phyloP scores from a whole-genome alignment of 768 basidiomycete species.

The Boletus subparvulus region DNA sequence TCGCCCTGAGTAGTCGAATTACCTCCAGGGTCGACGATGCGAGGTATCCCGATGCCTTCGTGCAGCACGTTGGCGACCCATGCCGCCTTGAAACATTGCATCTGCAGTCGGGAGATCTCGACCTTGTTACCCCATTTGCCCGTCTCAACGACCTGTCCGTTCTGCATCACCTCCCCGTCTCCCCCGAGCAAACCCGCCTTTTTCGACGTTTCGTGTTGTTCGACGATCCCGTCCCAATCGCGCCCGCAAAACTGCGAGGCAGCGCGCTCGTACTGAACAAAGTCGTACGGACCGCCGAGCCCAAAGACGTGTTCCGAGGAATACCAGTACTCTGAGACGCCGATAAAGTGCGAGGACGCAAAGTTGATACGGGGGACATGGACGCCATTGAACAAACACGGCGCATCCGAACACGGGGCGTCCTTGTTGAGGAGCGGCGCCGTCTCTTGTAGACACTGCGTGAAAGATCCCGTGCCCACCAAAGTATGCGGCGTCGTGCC shows the following conservation, averaged over 20 bases:
- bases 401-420: slow-evolving; percentile 75
- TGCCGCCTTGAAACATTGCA: slow-evolving; percentile 99
- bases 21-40: slow-evolving; percentile 84
- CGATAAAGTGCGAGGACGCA: slow-evolving; percentile 89
- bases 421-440: slow-evolving; percentile 81
- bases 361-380: slow-evolving; percentile 95
- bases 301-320: slow-evolving; percentile 97
- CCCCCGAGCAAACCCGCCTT: slow-evolving; percentile 51
- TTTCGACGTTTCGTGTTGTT: slow-evolving; percentile 57
- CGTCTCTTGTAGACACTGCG: slow-evolving; percentile 71
- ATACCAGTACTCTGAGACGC: slow-evolving; percentile 99
- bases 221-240: slow-evolving; percentile 75
- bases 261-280: slow-evolving; percentile 92
- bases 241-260: slow-evolving; percentile 82
- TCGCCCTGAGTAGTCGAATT: slow-evolving; percentile 68
- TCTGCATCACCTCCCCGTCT: slow-evolving; percentile 62
- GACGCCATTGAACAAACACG: slow-evolving; percentile 93
- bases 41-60: slow-evolving; percentile 92
- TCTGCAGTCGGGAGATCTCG: slow-evolving; percentile 82
- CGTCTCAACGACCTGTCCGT: slow-evolving; percentile 59
- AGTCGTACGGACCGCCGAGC: slow-evolving; percentile 93
- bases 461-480: slow-evolving; percentile 88
- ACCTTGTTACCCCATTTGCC: slow-evolving; percentile 73
- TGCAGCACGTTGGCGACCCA: slow-evolving; percentile 97
- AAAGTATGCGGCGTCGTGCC: slow-evolving; percentile 57